A percentile compares a stretch with the other conserved stretches of the same genome.
Evolutionary conservation across 225 moss, liverwort and hornwort species (phyloP).

Genomic region (Marchantia paleacea): DNA sequence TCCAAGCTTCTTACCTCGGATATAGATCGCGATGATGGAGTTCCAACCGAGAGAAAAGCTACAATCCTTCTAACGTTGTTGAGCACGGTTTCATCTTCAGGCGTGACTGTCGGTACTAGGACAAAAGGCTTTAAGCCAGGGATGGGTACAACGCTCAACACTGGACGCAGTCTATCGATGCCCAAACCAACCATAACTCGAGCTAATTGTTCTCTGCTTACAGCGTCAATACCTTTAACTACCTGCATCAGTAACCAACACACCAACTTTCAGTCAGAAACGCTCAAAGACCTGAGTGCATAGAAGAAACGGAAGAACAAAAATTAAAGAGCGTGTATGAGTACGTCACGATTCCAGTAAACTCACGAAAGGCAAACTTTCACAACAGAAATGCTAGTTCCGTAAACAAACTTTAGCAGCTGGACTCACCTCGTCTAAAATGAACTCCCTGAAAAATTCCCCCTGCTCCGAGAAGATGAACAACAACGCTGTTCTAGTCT

Average conservation of each 20-base stretch:
- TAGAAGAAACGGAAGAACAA: neutral
- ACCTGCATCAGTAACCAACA: slow-evolving; percentile 47
- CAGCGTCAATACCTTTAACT: slow-evolving; percentile 94
- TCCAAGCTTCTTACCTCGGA: slow-evolving; percentile 29
- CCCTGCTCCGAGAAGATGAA: slow-evolving; percentile 91
- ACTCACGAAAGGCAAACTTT: neutral
- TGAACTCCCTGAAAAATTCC: slow-evolving; percentile 92
- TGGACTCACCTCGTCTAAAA: slow-evolving; percentile 73
- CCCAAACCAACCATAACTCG: slow-evolving; percentile 71
- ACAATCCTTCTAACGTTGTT: slow-evolving; percentile 70
- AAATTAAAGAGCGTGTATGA: neutral
- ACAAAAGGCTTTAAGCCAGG: slow-evolving; percentile 66
- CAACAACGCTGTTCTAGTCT: slow-evolving; percentile 77
- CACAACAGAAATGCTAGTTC: too few species aligned
- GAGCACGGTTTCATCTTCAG: slow-evolving; percentile 87
- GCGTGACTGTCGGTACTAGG: slow-evolving; percentile 68
- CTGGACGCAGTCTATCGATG: slow-evolving; percentile 78
- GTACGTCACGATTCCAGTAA: neutral
- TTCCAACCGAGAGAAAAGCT: slow-evolving; percentile 72
- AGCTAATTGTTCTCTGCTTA: slow-evolving; percentile 82
- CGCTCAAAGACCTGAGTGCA: neutral
- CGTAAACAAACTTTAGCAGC: too few species aligned
- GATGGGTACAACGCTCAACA: slow-evolving; percentile 50
- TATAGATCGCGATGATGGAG: slow-evolving; percentile 49
- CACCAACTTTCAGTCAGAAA: neutral